A percentile compares a stretch with the other conserved stretches of the same genome.
These are phyloP conservation scores for Medakamo hakoo DNA, from an alignment of 139 green algal species.

Conservation along the genomic window DNA sequence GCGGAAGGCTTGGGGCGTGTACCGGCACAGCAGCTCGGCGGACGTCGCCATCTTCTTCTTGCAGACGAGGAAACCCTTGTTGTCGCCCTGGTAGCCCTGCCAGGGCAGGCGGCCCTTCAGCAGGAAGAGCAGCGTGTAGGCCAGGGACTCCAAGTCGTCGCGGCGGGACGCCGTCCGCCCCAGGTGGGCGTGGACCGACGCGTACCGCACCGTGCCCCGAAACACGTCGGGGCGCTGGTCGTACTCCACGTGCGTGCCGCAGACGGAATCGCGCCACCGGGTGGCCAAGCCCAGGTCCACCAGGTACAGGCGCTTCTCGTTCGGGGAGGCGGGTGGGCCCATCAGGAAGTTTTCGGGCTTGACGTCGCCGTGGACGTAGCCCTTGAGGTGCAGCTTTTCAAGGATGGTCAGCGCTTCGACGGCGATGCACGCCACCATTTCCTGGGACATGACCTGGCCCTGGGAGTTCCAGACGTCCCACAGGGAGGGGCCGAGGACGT, in stretches of 20 bases:
- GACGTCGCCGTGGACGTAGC: constrained; percentile 97
- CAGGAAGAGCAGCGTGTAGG: constrained; percentile 98
- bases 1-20: constrained; percentile 84
- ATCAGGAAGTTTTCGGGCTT: constrained; percentile 99
- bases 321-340: constrained; percentile 52
- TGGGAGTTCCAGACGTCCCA: constrained; percentile 97
- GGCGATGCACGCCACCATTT: constrained; percentile 98
- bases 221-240: constrained; percentile 98
- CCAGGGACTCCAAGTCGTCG: constrained; percentile 94
- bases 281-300: constrained; percentile 84
- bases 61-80: constrained; percentile 97
- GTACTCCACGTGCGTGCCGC: constrained; percentile 91
- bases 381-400: constrained; percentile 88
- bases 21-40: constrained; percentile 90
- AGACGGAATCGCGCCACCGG: constrained; percentile 46
- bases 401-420: constrained; percentile 93
- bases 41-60: constrained; percentile 99
- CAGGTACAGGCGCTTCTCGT: constrained; percentile 92
- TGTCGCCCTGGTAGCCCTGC: constrained; percentile 75
- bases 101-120: constrained; percentile 82
- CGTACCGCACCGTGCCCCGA: constrained; percentile 92
- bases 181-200: constrained; percentile 92
- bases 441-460: constrained; percentile 86
- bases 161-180: constrained; percentile 80
- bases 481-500: constrained; percentile 89